Evolutionary conservation across 2,329 filamentous ascomycete species (phyloP).

Genomic region (Colletotrichum orbiculare): DNA sequence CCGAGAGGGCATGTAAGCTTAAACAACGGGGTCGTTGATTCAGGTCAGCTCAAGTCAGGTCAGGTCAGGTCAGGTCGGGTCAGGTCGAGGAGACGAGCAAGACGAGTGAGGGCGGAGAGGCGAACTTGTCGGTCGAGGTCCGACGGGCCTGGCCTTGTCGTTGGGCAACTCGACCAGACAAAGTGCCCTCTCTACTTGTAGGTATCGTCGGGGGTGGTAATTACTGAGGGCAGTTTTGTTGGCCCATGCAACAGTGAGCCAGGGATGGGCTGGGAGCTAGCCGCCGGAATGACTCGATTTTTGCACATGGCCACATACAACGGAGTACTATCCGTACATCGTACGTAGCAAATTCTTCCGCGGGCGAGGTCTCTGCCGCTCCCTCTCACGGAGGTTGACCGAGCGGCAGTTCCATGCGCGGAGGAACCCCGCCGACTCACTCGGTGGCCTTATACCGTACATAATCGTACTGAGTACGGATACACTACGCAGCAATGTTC

Average conservation of each 20-base stretch:
- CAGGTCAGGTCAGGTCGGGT: too few species aligned
- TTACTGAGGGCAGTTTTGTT: background rate
- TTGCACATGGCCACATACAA: background rate
- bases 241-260: background rate
- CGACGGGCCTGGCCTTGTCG: conserved; percentile 25
- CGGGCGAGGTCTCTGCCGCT: too few species aligned
- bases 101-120: background rate
- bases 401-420: conserved; percentile 28
- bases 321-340: too few species aligned
- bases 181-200: background rate
- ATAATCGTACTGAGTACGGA: too few species aligned
- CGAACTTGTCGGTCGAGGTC: conserved; percentile 25
- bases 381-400: conserved; percentile 32
- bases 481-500: background rate
- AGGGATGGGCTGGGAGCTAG: background rate
- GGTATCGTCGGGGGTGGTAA: too few species aligned
- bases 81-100: background rate
- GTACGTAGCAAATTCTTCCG: too few species aligned
- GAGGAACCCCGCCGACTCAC: conserved; percentile 25
- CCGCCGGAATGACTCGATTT: conserved; percentile 29
- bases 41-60: conserved; percentile 1
- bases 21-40: conserved; percentile 18
- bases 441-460: too few species aligned
- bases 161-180: too few species aligned
- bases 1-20: conserved; percentile 20